Conservation (phyloP, 768 basidiomycete genomes). For the Russula compacta region DNA sequence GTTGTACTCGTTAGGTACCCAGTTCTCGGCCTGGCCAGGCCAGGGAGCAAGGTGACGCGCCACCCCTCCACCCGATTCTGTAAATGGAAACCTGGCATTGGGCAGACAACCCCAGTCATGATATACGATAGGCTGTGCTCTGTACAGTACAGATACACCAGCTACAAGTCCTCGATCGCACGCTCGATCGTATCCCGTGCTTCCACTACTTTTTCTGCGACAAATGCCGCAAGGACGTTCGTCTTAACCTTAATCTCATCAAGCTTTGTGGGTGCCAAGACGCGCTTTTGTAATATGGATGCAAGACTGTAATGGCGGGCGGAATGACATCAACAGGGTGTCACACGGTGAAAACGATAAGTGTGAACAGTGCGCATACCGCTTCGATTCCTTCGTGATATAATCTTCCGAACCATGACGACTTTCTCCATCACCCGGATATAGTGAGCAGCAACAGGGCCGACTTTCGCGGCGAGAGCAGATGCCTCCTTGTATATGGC, state of each 20-base stretch:
- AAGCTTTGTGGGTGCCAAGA: constrained; percentile 65
- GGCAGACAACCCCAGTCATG: not conserved
- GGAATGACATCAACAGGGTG: constrained; percentile 12
- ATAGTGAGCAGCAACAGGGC: constrained; percentile 63
- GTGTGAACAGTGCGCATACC: constrained; percentile 40
- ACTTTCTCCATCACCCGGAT: constrained; percentile 87
- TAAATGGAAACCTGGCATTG: not conserved
- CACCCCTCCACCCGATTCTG: not conserved
- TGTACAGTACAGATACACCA: not conserved
- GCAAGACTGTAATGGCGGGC: constrained; percentile 41
- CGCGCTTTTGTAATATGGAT: constrained; percentile 70
- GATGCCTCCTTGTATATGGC: constrained; percentile 60
- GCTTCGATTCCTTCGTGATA: constrained; percentile 74
- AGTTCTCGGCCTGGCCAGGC: no score
- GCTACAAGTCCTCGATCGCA: constrained; percentile 21
- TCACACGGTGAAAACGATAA: constrained; percentile 15
- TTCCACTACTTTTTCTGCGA: constrained; percentile 27
- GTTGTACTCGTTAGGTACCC: no score
- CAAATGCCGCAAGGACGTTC: constrained; percentile 72
- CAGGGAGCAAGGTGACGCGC: not conserved
- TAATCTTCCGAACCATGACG: constrained; percentile 58
- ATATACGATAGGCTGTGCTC: not conserved
- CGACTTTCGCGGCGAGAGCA: constrained; percentile 40
- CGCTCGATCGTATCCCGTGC: constrained; percentile 22
- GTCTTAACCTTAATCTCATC: constrained; percentile 92